Base-by-base conservation (phyloP, 306 rosid genomes). In the Malus domestica region DNA sequence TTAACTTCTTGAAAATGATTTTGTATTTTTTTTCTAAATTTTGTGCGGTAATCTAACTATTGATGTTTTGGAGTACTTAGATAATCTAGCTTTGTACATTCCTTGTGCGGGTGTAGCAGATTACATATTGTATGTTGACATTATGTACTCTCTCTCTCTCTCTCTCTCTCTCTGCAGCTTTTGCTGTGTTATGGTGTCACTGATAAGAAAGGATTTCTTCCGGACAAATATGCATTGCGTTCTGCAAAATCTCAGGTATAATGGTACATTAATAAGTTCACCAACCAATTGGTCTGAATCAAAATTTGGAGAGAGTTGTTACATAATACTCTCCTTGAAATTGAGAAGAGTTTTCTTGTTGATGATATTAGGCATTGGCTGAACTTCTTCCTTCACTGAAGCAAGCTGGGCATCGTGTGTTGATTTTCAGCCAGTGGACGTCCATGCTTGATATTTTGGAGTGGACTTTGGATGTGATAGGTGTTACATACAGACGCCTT, bases 391-490 rank as follows among this genome's bases (percentile, higher is more conserved):
- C 98, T 69, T 79, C 92, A 72, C 83, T 95, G 74, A 80, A 92
- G 85, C 80, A 79, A 74, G 86, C 73, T 74, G 97, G 98, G 65
- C 97, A 95, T 80, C 96, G 96, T 14, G 97, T 85, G 54, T 78
- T 95, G 80, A 95, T 95, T 70, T 95, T 95, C 76, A 92, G 97
- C 85, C 97, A 95, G 78, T 95, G 98, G 98, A 95, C 97, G 6
- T 95, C 98, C 67, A 92, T 95, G 98, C 98, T 95, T 76, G 97
- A 95, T 84, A 87, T 95, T 76, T 83, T 95, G 85, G 98, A 95
- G 85, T 95, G 98, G 98, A 82, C 87, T 58, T 88, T 95, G 85
- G 97, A 95, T 83, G 97, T 95, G 87, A 85, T 92, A 79, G 98
- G 98, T 68, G 80, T 95, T 66, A 87, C 90, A 68, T 95, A 95